Evolutionary conservation across 805 yeast species (phyloP).

Genomic region (Cyberlindnera suaveolens): DNA sequence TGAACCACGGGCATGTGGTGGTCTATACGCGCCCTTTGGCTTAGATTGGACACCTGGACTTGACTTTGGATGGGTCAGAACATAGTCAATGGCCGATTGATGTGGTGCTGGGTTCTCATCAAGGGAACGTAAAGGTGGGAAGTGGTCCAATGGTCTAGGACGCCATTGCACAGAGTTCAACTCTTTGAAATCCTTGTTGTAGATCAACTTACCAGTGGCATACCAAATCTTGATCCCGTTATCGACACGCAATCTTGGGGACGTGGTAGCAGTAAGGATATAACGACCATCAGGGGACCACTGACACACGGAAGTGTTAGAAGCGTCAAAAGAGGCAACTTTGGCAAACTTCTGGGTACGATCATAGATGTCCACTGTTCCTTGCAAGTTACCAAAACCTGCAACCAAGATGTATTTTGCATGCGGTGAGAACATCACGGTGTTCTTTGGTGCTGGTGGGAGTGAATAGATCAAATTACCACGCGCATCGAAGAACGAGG

Average conservation of each 20-base stretch:
- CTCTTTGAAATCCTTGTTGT: constrained; percentile 74
- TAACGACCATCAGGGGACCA: constrained; percentile 98
- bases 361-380: constrained; percentile 91
- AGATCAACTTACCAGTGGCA: constrained; percentile 75
- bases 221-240: constrained; percentile 95
- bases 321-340: constrained; percentile 78
- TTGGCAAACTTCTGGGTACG: constrained; percentile 79
- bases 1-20: constrained; percentile 83
- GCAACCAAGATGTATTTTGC: constrained; percentile 88
- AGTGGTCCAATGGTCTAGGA: constrained; percentile 36
- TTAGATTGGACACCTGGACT: constrained; percentile 35
- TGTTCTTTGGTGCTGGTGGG: constrained; percentile 84
- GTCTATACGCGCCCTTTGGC: constrained; percentile 89
- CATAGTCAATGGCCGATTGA: constrained; percentile 56
- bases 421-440: constrained; percentile 88
- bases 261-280: constrained; percentile 90
- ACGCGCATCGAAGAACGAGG: constrained; percentile 89
- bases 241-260: constrained; percentile 95
- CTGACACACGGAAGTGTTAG: constrained; percentile 93
- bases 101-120: constrained; percentile 63
- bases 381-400: constrained; percentile 97
- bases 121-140: constrained; percentile 32
- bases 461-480: constrained; percentile 81
- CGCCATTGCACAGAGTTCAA: constrained; percentile 82
- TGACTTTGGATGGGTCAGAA: constrained; percentile 30